phyloP scores from a whole-genome alignment of 805 yeast species.

The Grigorovia humatica region DNA sequence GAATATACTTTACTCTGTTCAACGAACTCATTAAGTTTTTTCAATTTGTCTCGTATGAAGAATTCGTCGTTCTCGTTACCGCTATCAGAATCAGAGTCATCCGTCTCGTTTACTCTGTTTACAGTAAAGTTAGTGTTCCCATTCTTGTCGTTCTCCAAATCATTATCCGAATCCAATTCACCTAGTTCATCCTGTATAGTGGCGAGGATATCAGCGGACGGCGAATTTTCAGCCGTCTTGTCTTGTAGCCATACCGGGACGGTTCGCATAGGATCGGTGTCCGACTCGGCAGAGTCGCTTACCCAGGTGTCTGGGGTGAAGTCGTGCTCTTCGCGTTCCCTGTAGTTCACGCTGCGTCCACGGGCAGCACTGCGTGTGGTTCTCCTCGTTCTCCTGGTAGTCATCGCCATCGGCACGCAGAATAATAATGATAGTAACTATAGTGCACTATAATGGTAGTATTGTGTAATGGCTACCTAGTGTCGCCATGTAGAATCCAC shows the following conservation, averaged over 20 bases:
- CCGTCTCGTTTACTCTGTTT: conserved; percentile 6
- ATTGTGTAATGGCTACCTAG: too few species aligned
- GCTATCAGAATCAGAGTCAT: conserved; percentile 8
- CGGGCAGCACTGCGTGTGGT: neutral
- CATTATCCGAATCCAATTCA: conserved; percentile 1
- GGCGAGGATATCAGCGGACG: neutral
- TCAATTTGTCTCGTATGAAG: conserved; percentile 48
- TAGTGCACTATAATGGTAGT: too few species aligned
- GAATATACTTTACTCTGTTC: conserved; percentile 83
- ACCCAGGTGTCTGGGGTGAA: conserved; percentile 14
- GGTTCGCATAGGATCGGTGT: conserved; percentile 3
- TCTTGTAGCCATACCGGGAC: conserved; percentile 23
- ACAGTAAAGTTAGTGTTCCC: too few species aligned
- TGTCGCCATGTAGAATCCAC: too few species aligned
- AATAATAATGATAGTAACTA: too few species aligned
- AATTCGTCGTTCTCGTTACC: conserved; percentile 30
- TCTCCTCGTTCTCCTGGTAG: neutral
- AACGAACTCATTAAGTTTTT: conserved; percentile 63
- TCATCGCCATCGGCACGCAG: too few species aligned
- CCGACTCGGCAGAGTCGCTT: conserved; percentile 5
- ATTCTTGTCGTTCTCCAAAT: neutral
- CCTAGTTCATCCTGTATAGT: neutral
- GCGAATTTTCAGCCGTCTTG: neutral
- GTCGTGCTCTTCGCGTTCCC: conserved; percentile 25
- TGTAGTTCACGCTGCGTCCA: conserved; percentile 8